Conservation (phyloP, 768 basidiomycete genomes). For the Termitomyces titanicus region DNA sequence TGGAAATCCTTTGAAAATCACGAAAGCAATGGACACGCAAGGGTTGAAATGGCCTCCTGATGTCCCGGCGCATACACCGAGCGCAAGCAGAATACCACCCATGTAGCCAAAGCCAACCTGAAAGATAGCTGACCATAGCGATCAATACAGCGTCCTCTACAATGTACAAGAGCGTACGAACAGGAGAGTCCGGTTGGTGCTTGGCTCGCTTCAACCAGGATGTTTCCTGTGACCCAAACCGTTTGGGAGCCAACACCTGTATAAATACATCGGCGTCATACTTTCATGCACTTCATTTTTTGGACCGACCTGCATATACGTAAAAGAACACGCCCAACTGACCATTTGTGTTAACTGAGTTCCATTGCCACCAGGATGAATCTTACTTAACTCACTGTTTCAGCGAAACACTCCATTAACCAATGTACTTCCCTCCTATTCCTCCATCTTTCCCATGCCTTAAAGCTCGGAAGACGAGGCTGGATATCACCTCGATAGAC, state of each 20-base stretch:
- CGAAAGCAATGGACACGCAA: conserved; percentile 49
- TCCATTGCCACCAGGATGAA: not conserved
- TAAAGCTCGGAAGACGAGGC: conserved; percentile 34
- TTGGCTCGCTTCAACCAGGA: conserved; percentile 25
- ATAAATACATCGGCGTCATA: not conserved
- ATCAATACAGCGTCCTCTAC: not conserved
- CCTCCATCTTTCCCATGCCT: conserved; percentile 47
- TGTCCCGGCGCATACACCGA: conserved; percentile 45
- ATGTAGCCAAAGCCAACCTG: conserved; percentile 59
- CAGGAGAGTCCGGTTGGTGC: conserved; percentile 40
- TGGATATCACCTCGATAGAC: conserved; percentile 41
- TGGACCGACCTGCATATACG: conserved; percentile 45
- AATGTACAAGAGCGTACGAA: conserved; percentile 24
- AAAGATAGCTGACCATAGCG: conserved; percentile 38
- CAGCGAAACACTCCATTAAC: conserved; percentile 57
- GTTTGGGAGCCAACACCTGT: conserved; percentile 54
- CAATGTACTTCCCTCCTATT: conserved; percentile 43
- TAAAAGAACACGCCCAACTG: conserved; percentile 64
- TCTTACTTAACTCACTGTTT: conserved; percentile 38
- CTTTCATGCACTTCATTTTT: not conserved
- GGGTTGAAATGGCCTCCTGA: conserved; percentile 70
- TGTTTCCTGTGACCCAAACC: conserved; percentile 43
- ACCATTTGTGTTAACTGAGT: conserved; percentile 1
- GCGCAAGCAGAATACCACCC: conserved; percentile 56
- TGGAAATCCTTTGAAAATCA: conserved; percentile 55